Conservation (phyloP, 495 filamentous ascomycete genomes). For the Trypethelium eluteriae region DNA sequence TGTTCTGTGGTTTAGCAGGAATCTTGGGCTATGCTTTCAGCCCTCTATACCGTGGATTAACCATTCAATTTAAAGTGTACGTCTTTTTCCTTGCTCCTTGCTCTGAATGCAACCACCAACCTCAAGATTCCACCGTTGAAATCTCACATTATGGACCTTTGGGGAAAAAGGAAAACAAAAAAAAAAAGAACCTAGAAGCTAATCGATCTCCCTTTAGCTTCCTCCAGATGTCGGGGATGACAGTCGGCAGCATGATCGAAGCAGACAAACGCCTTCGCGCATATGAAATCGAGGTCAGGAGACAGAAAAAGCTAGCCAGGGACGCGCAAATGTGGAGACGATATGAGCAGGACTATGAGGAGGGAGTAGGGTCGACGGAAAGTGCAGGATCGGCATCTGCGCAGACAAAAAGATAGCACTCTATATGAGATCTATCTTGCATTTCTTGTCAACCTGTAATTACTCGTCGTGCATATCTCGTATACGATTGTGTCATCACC, state of each 20-base stretch:
- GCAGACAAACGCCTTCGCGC: slow-evolving; percentile 66
- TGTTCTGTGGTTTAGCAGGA: slow-evolving; percentile 49
- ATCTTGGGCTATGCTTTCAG: slow-evolving; percentile 51
- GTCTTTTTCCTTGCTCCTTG: slow-evolving; percentile 26
- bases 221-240: slow-evolving; percentile 83
- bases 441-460: neutral
- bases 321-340: slow-evolving; percentile 56
- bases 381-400: neutral
- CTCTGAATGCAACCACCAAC: neutral
- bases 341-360: slow-evolving; percentile 27
- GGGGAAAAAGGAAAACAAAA: too few species aligned
- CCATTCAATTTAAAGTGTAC: slow-evolving; percentile 83
- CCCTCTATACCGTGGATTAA: slow-evolving; percentile 73
- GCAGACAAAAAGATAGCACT: neutral
- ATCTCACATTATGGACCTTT: too few species aligned
- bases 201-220: slow-evolving; percentile 44
- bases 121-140: neutral
- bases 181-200: neutral
- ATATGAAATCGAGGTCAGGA: slow-evolving; percentile 56
- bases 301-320: slow-evolving; percentile 52
- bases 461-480: neutral
- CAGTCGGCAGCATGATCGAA: slow-evolving; percentile 73
- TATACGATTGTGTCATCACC: neutral
- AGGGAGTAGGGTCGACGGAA: neutral
- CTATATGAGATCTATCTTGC: neutral